A percentile compares a stretch with the other conserved stretches of the same genome.
Conservation (phyloP, 2,329 filamentous ascomycete genomes). For the Beauveria scarabaeidicola region DNA sequence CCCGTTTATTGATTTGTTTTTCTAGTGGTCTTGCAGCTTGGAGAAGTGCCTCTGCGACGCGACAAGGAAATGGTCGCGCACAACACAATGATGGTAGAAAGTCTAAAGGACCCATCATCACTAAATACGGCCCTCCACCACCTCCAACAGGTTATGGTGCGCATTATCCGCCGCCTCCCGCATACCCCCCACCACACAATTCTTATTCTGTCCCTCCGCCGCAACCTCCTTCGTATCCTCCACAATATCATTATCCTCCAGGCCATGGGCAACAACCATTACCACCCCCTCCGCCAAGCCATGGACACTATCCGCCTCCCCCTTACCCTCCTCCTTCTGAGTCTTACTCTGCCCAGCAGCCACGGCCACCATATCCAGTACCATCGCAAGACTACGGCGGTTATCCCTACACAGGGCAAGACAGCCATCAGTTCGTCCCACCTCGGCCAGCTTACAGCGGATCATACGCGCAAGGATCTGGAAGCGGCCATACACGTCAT, state of each 20-base stretch:
- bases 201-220: slow-evolving; percentile 5
- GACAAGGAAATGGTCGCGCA: slow-evolving; percentile 20
- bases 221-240: slow-evolving; percentile 11
- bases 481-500: neutral
- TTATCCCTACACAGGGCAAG: slow-evolving; percentile 1
- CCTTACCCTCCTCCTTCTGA: slow-evolving; percentile 16
- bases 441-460: slow-evolving; percentile 9
- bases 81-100: slow-evolving; percentile 24
- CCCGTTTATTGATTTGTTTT: slow-evolving; percentile 11
- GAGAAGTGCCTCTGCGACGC: slow-evolving; percentile 24
- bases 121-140: slow-evolving; percentile 16
- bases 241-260: slow-evolving; percentile 12
- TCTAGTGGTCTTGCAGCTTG: slow-evolving; percentile 28
- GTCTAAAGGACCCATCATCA: slow-evolving; percentile 15
- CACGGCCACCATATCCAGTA: neutral
- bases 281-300: slow-evolving; percentile 8
- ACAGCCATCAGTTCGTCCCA: neutral
- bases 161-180: slow-evolving; percentile 18
- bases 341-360: slow-evolving; percentile 6
- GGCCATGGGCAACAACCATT: slow-evolving; percentile 12
- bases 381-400: neutral
- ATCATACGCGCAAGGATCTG: neutral
- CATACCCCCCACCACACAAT: slow-evolving; percentile 13
- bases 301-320: slow-evolving; percentile 13
- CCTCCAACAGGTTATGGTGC: slow-evolving; percentile 20